phyloP scores from a whole-genome alignment of 345 rosid genomes.

The Noccaea caerulescens region DNA sequence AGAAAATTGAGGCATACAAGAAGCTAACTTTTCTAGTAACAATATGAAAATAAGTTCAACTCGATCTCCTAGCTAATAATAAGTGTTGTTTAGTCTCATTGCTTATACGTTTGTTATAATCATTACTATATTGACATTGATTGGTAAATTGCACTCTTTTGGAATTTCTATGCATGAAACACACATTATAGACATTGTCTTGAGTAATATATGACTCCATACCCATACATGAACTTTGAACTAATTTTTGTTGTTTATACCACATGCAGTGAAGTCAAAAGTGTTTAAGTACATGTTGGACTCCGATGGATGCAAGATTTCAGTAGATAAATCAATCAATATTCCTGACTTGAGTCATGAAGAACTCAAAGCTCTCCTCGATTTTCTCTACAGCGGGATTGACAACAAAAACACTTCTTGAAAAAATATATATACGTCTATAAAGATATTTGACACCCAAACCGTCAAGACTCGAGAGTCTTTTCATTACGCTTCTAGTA shows the following conservation, averaged over 20 bases:
- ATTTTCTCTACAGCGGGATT: neutral
- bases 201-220: neutral
- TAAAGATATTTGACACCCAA: too few species aligned
- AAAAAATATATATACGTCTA: too few species aligned
- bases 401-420: too few species aligned
- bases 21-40: too few species aligned
- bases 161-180: neutral
- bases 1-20: too few species aligned
- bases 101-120: neutral
- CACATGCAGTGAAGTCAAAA: conserved; percentile 15
- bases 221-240: neutral
- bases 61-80: neutral
- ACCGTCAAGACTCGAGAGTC: too few species aligned
- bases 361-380: conserved; percentile 9
- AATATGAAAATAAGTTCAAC: too few species aligned
- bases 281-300: conserved; percentile 28
- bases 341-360: conserved; percentile 12
- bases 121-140: neutral
- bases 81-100: neutral
- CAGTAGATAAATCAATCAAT: conserved; percentile 8
- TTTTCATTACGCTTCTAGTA: too few species aligned
- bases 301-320: conserved; percentile 7
- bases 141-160: neutral
- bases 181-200: neutral
- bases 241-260: neutral